Evolutionary conservation across 768 basidiomycete species (phyloP).

Genomic region (Arthromyces matolae): DNA sequence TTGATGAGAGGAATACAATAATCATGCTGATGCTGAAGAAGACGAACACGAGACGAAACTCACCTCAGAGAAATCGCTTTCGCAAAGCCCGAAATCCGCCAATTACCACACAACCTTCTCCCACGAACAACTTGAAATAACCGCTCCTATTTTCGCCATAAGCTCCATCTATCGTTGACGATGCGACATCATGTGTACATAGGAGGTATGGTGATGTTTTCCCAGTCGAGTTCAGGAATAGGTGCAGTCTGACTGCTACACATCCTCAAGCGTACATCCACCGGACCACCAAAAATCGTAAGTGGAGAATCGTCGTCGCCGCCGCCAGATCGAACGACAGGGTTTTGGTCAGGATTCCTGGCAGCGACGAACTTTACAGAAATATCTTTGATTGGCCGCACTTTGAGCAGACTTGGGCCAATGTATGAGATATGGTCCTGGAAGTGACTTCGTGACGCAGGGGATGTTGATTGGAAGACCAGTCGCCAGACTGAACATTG

Average conservation of each 20-base stretch:
- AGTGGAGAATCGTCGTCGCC: no score
- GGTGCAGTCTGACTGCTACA: constrained; percentile 20
- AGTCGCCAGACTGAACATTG: no score
- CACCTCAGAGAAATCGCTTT: constrained; percentile 24
- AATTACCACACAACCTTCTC: constrained; percentile 27
- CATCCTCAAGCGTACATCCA: constrained; percentile 24
- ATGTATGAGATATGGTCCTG: constrained; percentile 23
- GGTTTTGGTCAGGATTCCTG: no score
- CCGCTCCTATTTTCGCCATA: constrained; percentile 28
- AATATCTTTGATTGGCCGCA: no score
- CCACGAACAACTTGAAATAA: constrained; percentile 23
- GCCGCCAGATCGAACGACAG: no score
- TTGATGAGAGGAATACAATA: constrained; percentile 8
- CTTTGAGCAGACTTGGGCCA: constrained; percentile 33
- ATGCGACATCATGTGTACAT: constrained; percentile 17
- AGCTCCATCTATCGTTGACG: constrained; percentile 26
- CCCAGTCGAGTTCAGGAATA: constrained; percentile 18
- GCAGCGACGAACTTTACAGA: no score
- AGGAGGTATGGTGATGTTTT: constrained; percentile 22
- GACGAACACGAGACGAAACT: no score
- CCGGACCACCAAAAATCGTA: constrained; percentile 32
- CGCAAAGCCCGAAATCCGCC: constrained; percentile 26
- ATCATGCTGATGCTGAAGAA: no score
- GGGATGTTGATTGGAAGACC: no score
- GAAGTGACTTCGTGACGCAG: no score